phyloP scores from a whole-genome alignment of 768 basidiomycete species.

The Psilocybe cubensis region DNA sequence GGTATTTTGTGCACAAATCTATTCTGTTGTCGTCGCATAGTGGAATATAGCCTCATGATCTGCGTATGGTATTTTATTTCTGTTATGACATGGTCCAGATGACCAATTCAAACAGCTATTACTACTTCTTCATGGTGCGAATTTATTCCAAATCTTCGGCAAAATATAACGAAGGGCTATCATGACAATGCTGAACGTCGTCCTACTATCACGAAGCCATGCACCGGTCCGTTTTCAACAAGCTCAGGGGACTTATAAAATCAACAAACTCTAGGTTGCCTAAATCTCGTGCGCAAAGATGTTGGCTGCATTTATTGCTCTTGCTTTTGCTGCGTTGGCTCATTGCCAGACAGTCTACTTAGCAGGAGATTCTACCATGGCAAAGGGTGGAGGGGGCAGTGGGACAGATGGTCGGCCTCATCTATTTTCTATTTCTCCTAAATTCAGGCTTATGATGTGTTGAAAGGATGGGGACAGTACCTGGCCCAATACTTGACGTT shows the following conservation, averaged over 20 bases:
- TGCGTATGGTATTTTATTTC: neutral
- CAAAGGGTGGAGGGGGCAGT: constrained; percentile 38
- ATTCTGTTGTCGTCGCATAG: no score
- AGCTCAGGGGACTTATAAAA: neutral
- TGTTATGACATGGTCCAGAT: neutral
- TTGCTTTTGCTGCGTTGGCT: neutral
- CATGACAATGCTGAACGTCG: neutral
- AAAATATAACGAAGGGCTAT: neutral
- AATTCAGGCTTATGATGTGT: neutral
- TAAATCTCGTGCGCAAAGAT: neutral
- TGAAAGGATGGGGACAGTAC: constrained; percentile 48
- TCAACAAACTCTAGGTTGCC: neutral
- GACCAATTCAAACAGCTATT: neutral
- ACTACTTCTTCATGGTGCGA: neutral
- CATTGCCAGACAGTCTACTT: constrained; percentile 38
- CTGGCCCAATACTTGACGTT: constrained; percentile 43
- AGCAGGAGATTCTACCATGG: constrained; percentile 51
- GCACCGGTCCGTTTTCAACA: neutral
- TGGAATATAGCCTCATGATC: no score
- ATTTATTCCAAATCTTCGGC: constrained; percentile 9
- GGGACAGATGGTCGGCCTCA: constrained; percentile 35
- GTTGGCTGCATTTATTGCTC: neutral
- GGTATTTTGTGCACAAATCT: no score
- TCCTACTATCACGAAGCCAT: neutral
- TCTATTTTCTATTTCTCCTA: neutral